Evolutionary conservation across 495 filamentous ascomycete species (phyloP), one percentile per base, ranked within the genome.

Genomic region (Penicilliopsis zonata): DNA sequence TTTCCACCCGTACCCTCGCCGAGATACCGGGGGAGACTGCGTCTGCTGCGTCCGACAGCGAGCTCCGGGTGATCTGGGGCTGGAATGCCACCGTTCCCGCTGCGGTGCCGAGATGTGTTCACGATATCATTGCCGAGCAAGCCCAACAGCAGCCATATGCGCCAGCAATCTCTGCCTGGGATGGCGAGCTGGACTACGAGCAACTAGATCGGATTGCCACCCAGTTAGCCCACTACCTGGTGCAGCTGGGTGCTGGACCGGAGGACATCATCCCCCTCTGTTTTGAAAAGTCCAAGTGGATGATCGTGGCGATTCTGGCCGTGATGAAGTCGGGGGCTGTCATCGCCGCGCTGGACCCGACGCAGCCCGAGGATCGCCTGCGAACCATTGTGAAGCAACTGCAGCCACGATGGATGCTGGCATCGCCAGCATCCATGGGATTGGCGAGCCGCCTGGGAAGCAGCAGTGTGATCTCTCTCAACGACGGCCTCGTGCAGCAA

Each of bases 291-390:
- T 59, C 55, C 0, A 44, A 49, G 31, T 65, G 62, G 64, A 67
- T 65, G 4, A 42, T 67, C 12, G 55, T 73, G 10, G 61, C 64
- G 1, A 51, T 70, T 0, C 40, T 72, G 13, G 69, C 52, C 14
- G 51, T 72, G 19, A 58, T 72, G 46, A 69, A 70, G 34, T 48
- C 70, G 10, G 68, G 69, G 18, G 63, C 46, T 3, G 52, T 39
- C 9, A 35, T 29, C 12, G 31, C 42, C 17, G 13, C 31, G 2
- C 18, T 43, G 18, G 33, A 34, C 16, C 9, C 18, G 13, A 16
- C 10, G 5, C 18, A 28, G 13, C 38, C 38, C 10, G 19, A 24
- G n/a, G 26, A 31, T 9, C 23, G 38, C 19, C 28, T 37, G 31
- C 21, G 20, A n/a, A n/a, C n/a, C n/a, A n/a, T n/a, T n/a, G 41